Conservation (phyloP, 2,329 filamentous ascomycete genomes). For the Zelopaecilomyces penicillatus region DNA sequence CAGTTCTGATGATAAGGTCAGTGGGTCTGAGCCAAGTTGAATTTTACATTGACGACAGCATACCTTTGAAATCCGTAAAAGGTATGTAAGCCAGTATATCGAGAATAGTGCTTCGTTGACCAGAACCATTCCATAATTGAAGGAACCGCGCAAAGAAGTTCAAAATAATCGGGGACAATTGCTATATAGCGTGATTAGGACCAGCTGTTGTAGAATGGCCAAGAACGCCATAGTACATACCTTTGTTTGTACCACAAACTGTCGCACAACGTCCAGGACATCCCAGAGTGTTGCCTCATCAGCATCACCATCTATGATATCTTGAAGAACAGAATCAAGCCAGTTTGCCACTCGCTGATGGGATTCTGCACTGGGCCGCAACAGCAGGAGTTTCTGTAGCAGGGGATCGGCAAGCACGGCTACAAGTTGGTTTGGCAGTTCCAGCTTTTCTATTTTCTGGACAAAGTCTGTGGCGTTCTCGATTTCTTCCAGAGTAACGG, state of each 20-base stretch:
- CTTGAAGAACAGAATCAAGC: constrained; percentile 48
- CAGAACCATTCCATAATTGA: constrained; percentile 52
- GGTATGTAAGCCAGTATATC: constrained; percentile 49
- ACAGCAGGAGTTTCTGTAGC: constrained; percentile 67
- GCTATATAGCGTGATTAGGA: constrained; percentile 19
- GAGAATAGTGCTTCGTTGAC: constrained; percentile 45
- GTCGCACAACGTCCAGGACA: constrained; percentile 45
- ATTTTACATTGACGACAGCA: constrained; percentile 2
- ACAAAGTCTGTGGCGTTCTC: constrained; percentile 63
- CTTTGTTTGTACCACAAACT: constrained; percentile 49
- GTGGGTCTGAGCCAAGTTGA: not conserved
- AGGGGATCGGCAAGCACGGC: constrained; percentile 68
- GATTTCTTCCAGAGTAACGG: constrained; percentile 68
- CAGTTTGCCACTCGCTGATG: constrained; percentile 49
- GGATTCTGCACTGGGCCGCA: constrained; percentile 47
- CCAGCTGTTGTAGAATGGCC: not conserved
- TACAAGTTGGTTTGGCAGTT: constrained; percentile 73
- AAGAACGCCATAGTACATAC: constrained; percentile 25
- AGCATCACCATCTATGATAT: constrained; percentile 44
- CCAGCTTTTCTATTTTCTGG: constrained; percentile 65
- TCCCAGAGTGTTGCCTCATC: constrained; percentile 42
- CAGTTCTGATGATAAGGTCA: constrained; percentile 33
- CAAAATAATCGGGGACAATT: constrained; percentile 40
- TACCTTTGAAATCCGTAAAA: constrained; percentile 49
- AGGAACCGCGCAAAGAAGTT: constrained; percentile 47